Evolutionary conservation across 495 filamentous ascomycete genomes (phyloP).

Genomic region (Pseudevernia furfuracea): DNA sequence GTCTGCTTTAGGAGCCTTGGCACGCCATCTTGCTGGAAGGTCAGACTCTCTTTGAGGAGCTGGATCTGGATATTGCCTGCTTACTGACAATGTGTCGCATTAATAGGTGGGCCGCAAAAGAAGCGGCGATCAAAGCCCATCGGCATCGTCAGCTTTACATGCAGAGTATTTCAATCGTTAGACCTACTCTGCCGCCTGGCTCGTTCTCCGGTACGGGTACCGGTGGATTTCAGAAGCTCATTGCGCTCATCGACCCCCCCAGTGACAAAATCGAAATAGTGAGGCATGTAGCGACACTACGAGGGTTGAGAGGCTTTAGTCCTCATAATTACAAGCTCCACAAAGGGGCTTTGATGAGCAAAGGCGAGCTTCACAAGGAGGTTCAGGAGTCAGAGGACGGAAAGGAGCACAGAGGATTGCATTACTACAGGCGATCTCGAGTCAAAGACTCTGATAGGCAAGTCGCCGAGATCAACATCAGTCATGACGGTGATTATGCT

Average conservation of each 20-base stretch:
- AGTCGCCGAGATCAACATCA: constrained; percentile 34
- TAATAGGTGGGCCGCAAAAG: constrained; percentile 54
- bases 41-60: constrained; percentile 25
- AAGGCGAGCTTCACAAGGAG: constrained; percentile 1
- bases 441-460: constrained; percentile 22
- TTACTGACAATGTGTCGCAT: constrained; percentile 2
- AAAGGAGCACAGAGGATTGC: not conserved
- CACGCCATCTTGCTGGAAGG: constrained; percentile 45
- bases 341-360: constrained; percentile 5
- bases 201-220: not conserved
- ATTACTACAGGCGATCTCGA: constrained; percentile 12
- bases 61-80: constrained; percentile 12
- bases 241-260: constrained; percentile 24
- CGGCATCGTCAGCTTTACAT: constrained; percentile 36
- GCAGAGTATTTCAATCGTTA: constrained; percentile 39
- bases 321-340: not conserved
- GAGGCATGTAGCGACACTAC: constrained; percentile 13
- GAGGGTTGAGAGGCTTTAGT: constrained; percentile 15
- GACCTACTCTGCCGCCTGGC: not conserved
- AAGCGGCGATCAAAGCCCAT: constrained; percentile 57
- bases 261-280: constrained; percentile 15
- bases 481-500: constrained; percentile 55
- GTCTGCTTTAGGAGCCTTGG: constrained; percentile 17
- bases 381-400: not conserved
- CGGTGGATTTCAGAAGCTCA: not conserved